These are phyloP conservation scores for Suhomyces bolitotheri DNA, from an alignment of 1,139 yeast genomes.

Conservation along the genomic window DNA sequence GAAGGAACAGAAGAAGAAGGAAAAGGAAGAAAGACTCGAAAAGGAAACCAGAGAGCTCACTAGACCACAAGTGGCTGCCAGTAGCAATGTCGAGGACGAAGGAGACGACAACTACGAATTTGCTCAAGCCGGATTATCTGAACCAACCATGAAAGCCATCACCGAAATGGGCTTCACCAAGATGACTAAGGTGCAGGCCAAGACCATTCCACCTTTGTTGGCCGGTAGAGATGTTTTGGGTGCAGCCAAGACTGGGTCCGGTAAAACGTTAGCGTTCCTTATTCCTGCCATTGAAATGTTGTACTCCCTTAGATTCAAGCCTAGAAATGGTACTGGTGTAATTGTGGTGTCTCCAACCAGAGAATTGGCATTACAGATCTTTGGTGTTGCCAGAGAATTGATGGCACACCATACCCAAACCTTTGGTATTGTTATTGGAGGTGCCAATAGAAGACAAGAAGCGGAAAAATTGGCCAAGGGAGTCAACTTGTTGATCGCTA, in stretches of 20 bases:
- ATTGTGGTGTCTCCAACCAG: slow-evolving; percentile 86
- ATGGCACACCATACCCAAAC: slow-evolving; percentile 93
- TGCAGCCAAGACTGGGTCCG: slow-evolving; percentile 98
- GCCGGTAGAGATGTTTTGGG: slow-evolving; percentile 97
- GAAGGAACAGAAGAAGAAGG: slow-evolving; percentile 22
- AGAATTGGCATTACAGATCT: slow-evolving; percentile 92
- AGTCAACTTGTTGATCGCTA: slow-evolving; percentile 89
- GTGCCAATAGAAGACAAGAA: slow-evolving; percentile 96
- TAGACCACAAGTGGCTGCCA: slow-evolving; percentile 25
- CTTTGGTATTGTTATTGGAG: slow-evolving; percentile 95
- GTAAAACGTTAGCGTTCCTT: slow-evolving; percentile 92
- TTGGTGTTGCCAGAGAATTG: slow-evolving; percentile 93
- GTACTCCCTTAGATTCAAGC: slow-evolving; percentile 85
- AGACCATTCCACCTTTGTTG: slow-evolving; percentile 90
- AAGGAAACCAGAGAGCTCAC: slow-evolving; percentile 25
- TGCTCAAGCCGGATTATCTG: slow-evolving; percentile 62
- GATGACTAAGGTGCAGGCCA: slow-evolving; percentile 92
- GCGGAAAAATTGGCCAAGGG: slow-evolving; percentile 93
- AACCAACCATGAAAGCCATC: slow-evolving; percentile 77
- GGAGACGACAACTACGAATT: slow-evolving; percentile 40
- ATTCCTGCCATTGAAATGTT: slow-evolving; percentile 93
- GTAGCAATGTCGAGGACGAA: slow-evolving; percentile 41
- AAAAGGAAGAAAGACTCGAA: slow-evolving; percentile 21
- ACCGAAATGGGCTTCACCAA: slow-evolving; percentile 81
- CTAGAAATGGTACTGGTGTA: slow-evolving; percentile 90